Conservation (phyloP, 2,329 filamentous ascomycete genomes). For the Ophiostoma sp. region DNA sequence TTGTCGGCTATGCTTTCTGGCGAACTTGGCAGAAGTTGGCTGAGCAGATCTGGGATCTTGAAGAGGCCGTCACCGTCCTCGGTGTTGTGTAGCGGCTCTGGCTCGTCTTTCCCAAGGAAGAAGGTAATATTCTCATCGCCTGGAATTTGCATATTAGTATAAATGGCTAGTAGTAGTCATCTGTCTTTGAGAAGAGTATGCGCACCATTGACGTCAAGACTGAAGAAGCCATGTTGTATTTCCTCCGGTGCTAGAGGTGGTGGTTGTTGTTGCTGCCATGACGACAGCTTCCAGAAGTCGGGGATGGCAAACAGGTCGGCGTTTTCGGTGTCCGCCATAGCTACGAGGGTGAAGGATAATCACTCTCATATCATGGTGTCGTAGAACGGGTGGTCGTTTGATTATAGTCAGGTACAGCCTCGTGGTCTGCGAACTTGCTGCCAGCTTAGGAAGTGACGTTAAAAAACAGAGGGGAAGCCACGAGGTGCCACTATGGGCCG, state of each 20-base stretch:
- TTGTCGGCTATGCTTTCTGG: neutral
- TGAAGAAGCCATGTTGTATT: conserved; percentile 44
- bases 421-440: neutral
- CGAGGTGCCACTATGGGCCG: conserved; percentile 8
- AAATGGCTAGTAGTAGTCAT: neutral
- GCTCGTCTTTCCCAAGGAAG: conserved; percentile 28
- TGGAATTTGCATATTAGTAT: neutral
- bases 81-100: neutral
- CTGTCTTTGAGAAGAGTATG: neutral
- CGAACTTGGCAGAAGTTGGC: conserved; percentile 4
- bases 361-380: neutral
- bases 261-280: conserved; percentile 44
- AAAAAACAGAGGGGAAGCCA: conserved; percentile 5
- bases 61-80: conserved; percentile 43
- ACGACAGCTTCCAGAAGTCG: conserved; percentile 59
- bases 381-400: neutral
- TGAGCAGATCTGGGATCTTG: conserved; percentile 41
- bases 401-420: neutral
- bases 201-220: conserved; percentile 41
- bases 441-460: conserved; percentile 22
- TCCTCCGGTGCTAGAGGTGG: neutral
- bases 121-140: conserved; percentile 16
- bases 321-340: conserved; percentile 34
- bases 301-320: conserved; percentile 64
- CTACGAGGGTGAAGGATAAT: neutral